These are phyloP conservation scores for Paecilomyces variotii DNA, from an alignment of 2,329 filamentous ascomycete genomes.

Conservation along the genomic window DNA sequence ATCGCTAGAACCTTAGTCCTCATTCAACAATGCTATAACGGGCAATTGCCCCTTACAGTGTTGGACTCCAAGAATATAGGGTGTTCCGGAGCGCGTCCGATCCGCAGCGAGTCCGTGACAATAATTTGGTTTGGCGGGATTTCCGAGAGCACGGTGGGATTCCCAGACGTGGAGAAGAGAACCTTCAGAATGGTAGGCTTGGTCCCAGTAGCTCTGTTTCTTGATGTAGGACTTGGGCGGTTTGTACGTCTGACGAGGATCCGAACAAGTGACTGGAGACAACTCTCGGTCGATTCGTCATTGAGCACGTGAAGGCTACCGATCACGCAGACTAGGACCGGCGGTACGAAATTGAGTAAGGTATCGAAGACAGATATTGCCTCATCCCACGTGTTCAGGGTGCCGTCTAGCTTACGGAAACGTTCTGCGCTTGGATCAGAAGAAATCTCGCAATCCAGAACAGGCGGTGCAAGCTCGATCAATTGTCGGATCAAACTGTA, in stretches of 20 bases:
- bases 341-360: slow-evolving; percentile 26
- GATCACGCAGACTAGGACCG: slow-evolving; percentile 28
- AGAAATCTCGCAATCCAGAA: slow-evolving; percentile 26
- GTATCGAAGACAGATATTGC: slow-evolving; percentile 29
- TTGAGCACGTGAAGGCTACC: slow-evolving; percentile 28
- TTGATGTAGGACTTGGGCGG: slow-evolving; percentile 10
- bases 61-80: neutral
- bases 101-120: slow-evolving; percentile 6
- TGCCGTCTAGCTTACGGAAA: slow-evolving; percentile 26
- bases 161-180: slow-evolving; percentile 27
- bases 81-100: neutral
- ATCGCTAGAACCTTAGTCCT: too few relatives aligned
- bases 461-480: slow-evolving; percentile 27
- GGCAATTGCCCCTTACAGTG: neutral
- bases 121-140: slow-evolving; percentile 24
- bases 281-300: slow-evolving; percentile 22
- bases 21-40: neutral
- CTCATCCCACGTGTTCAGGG: slow-evolving; percentile 26
- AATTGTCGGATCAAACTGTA: slow-evolving; percentile 33
- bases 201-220: slow-evolving; percentile 4
- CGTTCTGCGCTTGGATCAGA: slow-evolving; percentile 28
- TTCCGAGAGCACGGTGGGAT: slow-evolving; percentile 22
- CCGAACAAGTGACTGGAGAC: slow-evolving; percentile 25
- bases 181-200: slow-evolving; percentile 24
- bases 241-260: slow-evolving; percentile 25